A percentile compares a stretch with the other conserved stretches of the same genome.
These are phyloP conservation scores for Coniochaeta ligniaria DNA, from an alignment of 2,329 filamentous ascomycete species.

Conservation along the genomic window DNA sequence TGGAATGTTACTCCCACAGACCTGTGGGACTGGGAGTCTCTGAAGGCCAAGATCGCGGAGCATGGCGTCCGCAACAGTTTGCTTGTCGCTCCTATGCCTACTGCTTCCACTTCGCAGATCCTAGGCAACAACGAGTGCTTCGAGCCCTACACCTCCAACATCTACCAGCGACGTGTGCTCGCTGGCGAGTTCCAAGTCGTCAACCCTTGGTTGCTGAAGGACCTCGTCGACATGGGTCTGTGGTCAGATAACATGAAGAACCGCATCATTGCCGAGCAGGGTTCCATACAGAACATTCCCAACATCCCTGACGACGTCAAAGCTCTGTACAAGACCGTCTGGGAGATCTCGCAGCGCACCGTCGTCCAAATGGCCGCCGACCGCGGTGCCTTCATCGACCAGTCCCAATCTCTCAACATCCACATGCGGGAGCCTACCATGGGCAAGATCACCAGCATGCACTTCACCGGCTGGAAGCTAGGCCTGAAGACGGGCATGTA, in stretches of 20 bases:
- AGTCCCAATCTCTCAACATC: constrained; percentile 98
- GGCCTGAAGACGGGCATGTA: constrained; percentile 99
- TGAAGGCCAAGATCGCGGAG: constrained; percentile 88
- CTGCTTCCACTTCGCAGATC: constrained; percentile 94
- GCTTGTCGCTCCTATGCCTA: constrained; percentile 94
- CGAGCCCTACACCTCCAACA: constrained; percentile 99
- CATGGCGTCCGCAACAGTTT: constrained; percentile 93
- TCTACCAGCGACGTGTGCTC: constrained; percentile 96
- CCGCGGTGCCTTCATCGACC: constrained; percentile 96
- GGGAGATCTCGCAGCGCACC: constrained; percentile 95
- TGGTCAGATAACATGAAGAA: constrained; percentile 99
- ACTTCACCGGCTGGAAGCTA: constrained; percentile 98
- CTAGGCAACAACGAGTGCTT: constrained; percentile 99
- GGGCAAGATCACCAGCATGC: constrained; percentile 99
- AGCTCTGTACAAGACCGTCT: constrained; percentile 97
- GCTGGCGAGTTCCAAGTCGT: constrained; percentile 99
- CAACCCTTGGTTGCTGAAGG: constrained; percentile 97
- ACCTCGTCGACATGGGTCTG: constrained; percentile 92
- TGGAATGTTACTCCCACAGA: constrained; percentile 91
- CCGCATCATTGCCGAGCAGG: constrained; percentile 94
- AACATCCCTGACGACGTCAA: constrained; percentile 97
- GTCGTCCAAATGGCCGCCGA: constrained; percentile 98
- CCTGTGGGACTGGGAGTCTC: constrained; percentile 89
- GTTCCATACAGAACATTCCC: constrained; percentile 92
- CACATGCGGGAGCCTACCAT: constrained; percentile 99